phyloP scores from a whole-genome alignment of 1,284 basidiomycete genomes.

The Psilocybe mexicana region DNA sequence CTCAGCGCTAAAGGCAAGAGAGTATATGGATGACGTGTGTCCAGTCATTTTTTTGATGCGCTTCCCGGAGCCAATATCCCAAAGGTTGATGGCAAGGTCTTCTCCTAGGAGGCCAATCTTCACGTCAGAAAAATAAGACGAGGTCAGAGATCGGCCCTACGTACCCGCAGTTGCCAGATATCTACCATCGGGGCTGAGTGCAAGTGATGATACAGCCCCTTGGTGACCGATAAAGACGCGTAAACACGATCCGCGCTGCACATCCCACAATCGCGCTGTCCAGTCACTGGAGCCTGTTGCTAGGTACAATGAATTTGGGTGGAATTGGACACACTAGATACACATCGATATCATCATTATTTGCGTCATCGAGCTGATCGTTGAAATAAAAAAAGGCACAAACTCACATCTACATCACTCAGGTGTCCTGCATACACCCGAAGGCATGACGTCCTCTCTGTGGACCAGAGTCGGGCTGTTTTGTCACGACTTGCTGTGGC shows the following conservation, averaged over 20 bases:
- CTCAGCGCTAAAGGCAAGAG: slow-evolving; percentile 90
- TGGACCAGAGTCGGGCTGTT: slow-evolving; percentile 95
- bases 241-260: slow-evolving; percentile 93
- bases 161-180: slow-evolving; percentile 90
- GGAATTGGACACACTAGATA: slow-evolving; percentile 90
- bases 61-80: slow-evolving; percentile 93
- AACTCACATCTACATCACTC: slow-evolving; percentile 93
- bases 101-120: slow-evolving; percentile 56
- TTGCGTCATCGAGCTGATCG: neutral
- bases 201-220: slow-evolving; percentile 84
- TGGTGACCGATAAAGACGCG: slow-evolving; percentile 97
- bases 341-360: slow-evolving; percentile 10
- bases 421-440: slow-evolving; percentile 96
- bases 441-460: slow-evolving; percentile 86
- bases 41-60: slow-evolving; percentile 98
- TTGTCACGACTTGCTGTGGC: slow-evolving; percentile 93
- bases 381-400: slow-evolving; percentile 4
- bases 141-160: slow-evolving; percentile 23
- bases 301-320: slow-evolving; percentile 96
- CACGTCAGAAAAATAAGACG: slow-evolving; percentile 2
- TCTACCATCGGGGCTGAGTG: slow-evolving; percentile 91
- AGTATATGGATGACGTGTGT: slow-evolving; percentile 87
- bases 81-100: slow-evolving; percentile 91
- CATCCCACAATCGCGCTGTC: slow-evolving; percentile 96
- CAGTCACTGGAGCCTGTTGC: slow-evolving; percentile 97